Base-by-base conservation (phyloP, 1,284 basidiomycete species). In the Tilletia horrida region DNA sequence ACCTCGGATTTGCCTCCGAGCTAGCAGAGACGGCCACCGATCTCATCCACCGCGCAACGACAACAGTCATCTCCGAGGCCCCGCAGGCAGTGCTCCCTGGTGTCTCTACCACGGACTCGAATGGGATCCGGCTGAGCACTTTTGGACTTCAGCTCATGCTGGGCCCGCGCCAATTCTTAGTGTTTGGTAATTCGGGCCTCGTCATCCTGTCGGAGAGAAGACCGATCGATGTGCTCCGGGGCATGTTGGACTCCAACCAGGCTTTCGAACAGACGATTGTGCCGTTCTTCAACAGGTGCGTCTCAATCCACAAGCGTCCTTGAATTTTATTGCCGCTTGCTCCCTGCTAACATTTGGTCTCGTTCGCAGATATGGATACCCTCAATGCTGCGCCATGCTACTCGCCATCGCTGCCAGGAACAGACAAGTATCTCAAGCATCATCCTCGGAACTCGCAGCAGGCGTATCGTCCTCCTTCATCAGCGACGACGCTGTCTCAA, bases 351-450 rank as follows among this genome's bases (percentile, higher is more conserved):
- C 50, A 31, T 45, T 63, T 16, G 48, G 63, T 31, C 62, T 67
- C 29, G n/a, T 2, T 4, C 16, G 63, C 63, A 52, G 91, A 76
- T 93, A 90, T 82, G 91, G 92, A 55, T 87, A 90, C 63, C 90
- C 92, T 79, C 91, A 96, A 79, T 90, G 91, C 1, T 94, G 92
- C 77, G 89, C 91, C 14, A 94, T 95, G 89, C 87, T 93, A n/a
- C 85, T 96, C 14, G 90, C 88, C 16, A 80, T 85, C 63, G 83
- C 87, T 87, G 79, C 83, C 0, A 73, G 78, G 40, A 83, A 83
- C 64, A 76, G 79, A 13, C 72, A 78, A 44, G 68, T 75, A 8
- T 63, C 72, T 2, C 18, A 55, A 21, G 65, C 68, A 3, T 25
- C 45, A 35, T 43, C 50, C 1, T 25, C n/a, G 27, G 25, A 48